A percentile compares a stretch with the other conserved stretches of the same genome.
Conservation (phyloP, 2,329 filamentous ascomycete genomes). For the Diaporthe aspalathi region DNA sequence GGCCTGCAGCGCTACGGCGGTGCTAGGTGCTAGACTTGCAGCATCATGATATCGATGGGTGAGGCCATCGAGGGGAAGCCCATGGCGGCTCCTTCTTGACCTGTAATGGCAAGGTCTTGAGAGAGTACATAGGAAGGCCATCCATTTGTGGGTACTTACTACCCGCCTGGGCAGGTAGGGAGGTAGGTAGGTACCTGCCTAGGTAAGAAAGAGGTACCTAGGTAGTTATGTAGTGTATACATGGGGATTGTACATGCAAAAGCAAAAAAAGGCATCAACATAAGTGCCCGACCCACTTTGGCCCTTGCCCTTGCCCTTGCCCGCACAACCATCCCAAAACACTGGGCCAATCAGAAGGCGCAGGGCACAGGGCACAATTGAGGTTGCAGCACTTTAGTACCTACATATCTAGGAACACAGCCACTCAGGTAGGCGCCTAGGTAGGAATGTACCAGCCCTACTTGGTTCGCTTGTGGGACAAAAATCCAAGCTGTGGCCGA, state of each 20-base stretch:
- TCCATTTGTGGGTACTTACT: too few species aligned
- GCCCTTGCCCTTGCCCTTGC: neutral
- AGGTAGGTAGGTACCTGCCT: too few species aligned
- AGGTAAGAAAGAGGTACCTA: too few species aligned
- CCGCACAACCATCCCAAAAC: neutral
- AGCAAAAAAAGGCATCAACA: neutral
- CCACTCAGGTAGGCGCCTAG: too few species aligned
- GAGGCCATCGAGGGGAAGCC: neutral
- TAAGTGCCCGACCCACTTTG: neutral
- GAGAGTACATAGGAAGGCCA: too few species aligned
- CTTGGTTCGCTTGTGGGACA: slow-evolving; percentile 11
- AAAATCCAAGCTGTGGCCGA: slow-evolving; percentile 38
- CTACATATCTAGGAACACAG: too few species aligned
- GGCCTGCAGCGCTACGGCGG: slow-evolving; percentile 19
- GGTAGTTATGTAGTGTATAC: neutral
- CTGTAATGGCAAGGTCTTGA: too few species aligned
- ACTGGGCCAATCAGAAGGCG: neutral
- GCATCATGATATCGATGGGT: slow-evolving; percentile 1
- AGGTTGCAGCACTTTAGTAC: too few species aligned
- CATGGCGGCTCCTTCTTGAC: too few species aligned
- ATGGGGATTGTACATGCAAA: too few species aligned
- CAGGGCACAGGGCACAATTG: neutral
- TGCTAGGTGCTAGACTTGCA: neutral
- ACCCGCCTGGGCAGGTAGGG: too few species aligned
- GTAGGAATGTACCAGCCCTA: too few species aligned